A percentile compares a stretch with the other conserved stretches of the same genome.
Conservation (phyloP, 139 green algal genomes). For the Auxenochlorella protothecoides region DNA sequence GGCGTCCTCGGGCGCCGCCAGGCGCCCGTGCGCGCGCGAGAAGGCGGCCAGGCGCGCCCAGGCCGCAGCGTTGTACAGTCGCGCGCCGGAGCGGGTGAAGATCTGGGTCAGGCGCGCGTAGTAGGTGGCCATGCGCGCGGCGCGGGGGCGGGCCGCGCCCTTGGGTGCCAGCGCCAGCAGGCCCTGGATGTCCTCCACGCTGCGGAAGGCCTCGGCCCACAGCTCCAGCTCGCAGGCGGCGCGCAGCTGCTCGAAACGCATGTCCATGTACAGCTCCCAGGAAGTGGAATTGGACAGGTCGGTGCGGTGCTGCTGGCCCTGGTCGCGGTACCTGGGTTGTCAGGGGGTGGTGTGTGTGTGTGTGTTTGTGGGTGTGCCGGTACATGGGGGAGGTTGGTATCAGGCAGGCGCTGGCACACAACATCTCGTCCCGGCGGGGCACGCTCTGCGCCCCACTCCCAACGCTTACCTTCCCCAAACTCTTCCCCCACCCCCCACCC, state of each 20-base stretch:
- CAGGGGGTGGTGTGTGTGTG: no score
- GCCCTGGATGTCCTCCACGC: constrained; percentile 95
- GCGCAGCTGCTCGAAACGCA: constrained; percentile 88
- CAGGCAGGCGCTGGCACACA: no score
- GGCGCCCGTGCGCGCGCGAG: constrained; percentile 72
- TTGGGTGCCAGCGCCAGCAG: constrained; percentile 60
- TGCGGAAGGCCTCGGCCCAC: constrained; percentile 97
- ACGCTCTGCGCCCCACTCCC: no score
- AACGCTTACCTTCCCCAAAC: no score
- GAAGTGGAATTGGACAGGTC: constrained; percentile 82
- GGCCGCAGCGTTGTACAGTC: constrained; percentile 90
- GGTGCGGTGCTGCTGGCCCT: constrained; percentile 70
- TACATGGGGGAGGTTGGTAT: no score
- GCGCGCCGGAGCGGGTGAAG: constrained; percentile 70
- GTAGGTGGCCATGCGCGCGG: constrained; percentile 90
- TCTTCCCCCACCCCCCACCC: no score
- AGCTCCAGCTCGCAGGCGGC: constrained; percentile 81
- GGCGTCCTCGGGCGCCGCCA: constrained; percentile 60
- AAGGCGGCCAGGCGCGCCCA: constrained; percentile 82
- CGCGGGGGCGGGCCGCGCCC: constrained; percentile 77
- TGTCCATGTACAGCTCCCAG: constrained; percentile 89
- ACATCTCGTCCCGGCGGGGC: no score
- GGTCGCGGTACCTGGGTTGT: constrained; percentile 48
- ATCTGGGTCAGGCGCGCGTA: constrained; percentile 90
- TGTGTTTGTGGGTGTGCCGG: no score